phyloP scores from a whole-genome alignment of 495 filamentous ascomycete species.

The Hyaloscypha variabilis region DNA sequence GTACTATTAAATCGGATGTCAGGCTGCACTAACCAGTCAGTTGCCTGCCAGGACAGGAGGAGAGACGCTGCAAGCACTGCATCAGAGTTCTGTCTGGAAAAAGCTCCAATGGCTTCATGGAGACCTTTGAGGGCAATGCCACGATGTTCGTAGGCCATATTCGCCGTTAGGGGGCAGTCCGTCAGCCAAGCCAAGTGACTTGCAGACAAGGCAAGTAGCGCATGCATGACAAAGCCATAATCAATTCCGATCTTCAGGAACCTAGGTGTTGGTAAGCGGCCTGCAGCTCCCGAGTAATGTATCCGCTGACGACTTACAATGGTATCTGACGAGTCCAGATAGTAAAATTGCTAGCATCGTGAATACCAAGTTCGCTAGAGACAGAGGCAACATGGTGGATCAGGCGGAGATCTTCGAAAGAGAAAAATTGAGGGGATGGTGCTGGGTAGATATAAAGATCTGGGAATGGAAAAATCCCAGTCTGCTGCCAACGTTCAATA shows the following conservation, averaged over 20 bases:
- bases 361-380: conserved; percentile 76
- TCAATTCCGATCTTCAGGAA: conserved; percentile 82
- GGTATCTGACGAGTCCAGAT: conserved; percentile 93
- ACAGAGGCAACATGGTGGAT: conserved; percentile 91
- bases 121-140: conserved; percentile 83
- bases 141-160: conserved; percentile 84
- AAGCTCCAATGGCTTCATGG: conserved; percentile 81
- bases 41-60: conserved; percentile 93
- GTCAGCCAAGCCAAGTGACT: conserved; percentile 89
- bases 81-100: conserved; percentile 87
- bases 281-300: conserved; percentile 4
- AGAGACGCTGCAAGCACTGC: conserved; percentile 91
- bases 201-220: conserved; percentile 87
- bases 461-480: conserved; percentile 85
- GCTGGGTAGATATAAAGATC: conserved; percentile 72
- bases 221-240: conserved; percentile 88
- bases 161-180: conserved; percentile 76
- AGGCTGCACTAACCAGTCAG: conserved; percentile 78
- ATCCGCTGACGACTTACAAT: conserved; percentile 62
- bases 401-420: conserved; percentile 77
- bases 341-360: conserved; percentile 77
- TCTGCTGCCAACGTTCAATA: conserved; percentile 80
- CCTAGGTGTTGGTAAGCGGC: conserved; percentile 48
- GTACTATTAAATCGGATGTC: conserved; percentile 30
- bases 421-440: conserved; percentile 65